These are phyloP conservation scores for Fusarium algeriense DNA, from an alignment of 2,329 filamentous ascomycete species.

Conservation along the genomic window DNA sequence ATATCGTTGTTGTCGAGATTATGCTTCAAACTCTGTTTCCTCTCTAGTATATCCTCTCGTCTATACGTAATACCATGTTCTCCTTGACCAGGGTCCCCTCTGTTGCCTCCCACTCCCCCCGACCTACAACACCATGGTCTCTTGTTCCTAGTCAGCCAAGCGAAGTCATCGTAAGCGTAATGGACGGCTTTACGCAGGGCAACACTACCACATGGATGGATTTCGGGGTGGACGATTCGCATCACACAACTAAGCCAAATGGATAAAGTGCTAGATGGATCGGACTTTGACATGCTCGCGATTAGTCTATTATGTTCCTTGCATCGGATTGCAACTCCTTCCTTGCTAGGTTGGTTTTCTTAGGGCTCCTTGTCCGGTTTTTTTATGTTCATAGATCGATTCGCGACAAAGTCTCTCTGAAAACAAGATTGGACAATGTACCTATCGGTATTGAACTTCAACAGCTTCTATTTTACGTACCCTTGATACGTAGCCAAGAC, in stretches of 20 bases:
- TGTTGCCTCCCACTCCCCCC: neutral
- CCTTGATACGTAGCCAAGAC: neutral
- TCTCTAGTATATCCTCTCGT: neutral
- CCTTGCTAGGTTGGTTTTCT: neutral
- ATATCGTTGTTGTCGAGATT: constrained; percentile 7
- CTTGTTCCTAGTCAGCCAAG: neutral
- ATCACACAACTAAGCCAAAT: neutral
- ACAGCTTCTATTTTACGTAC: neutral
- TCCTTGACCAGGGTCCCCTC: constrained; percentile 9
- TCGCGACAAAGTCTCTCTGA: neutral
- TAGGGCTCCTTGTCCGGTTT: neutral
- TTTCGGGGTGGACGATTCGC: neutral
- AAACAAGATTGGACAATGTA: neutral
- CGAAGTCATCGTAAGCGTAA: constrained; percentile 4
- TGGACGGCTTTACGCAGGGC: neutral
- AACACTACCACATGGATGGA: constrained; percentile 5
- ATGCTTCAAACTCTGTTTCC: constrained; percentile 11
- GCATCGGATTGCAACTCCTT: neutral
- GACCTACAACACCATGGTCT: neutral
- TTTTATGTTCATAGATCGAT: neutral
- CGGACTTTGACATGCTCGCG: neutral
- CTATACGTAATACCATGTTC: neutral
- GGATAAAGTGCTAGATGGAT: neutral
- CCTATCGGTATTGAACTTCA: neutral
- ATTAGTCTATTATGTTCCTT: neutral